These are phyloP conservation scores for Aspergillus brunneoviolaceus DNA, from an alignment of 2,329 filamentous ascomycete genomes.

Conservation along the genomic window DNA sequence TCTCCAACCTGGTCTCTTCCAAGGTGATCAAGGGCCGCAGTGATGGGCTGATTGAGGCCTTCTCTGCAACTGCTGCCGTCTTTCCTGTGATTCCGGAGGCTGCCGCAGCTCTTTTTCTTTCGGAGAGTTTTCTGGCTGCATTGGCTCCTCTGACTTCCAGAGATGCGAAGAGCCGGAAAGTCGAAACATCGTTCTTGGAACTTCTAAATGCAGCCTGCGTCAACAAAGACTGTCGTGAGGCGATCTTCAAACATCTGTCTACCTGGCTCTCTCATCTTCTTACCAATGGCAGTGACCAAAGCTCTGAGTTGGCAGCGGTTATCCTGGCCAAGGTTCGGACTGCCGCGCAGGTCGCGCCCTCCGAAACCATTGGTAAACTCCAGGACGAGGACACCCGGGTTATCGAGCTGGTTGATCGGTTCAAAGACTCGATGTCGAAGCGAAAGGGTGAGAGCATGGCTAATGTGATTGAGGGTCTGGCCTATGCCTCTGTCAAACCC, in stretches of 20 bases:
- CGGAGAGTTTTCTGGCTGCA: slow-evolving; percentile 78
- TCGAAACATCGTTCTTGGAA: slow-evolving; percentile 83
- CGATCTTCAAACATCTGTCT: slow-evolving; percentile 78
- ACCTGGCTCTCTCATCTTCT: slow-evolving; percentile 86
- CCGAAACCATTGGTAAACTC: slow-evolving; percentile 32
- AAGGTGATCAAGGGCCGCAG: slow-evolving; percentile 72
- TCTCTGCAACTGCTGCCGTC: slow-evolving; percentile 83
- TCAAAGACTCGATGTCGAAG: slow-evolving; percentile 50
- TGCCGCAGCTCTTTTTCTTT: slow-evolving; percentile 77
- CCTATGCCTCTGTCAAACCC: slow-evolving; percentile 84
- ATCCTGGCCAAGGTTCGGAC: slow-evolving; percentile 65
- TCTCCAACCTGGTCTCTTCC: slow-evolving; percentile 72
- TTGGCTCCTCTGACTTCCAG: slow-evolving; percentile 74
- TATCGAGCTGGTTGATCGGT: slow-evolving; percentile 54
- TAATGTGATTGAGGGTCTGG: slow-evolving; percentile 83
- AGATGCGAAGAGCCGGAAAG: slow-evolving; percentile 79
- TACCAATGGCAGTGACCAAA: slow-evolving; percentile 64
- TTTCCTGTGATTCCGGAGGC: slow-evolving; percentile 82
- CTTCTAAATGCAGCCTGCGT: slow-evolving; percentile 91
- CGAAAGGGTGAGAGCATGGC: slow-evolving; percentile 58
- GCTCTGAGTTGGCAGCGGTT: slow-evolving; percentile 62
- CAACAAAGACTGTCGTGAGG: slow-evolving; percentile 76
- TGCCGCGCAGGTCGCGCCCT: slow-evolving; percentile 32
- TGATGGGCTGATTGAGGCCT: slow-evolving; percentile 86
- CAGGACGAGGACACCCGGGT: slow-evolving; percentile 47